These are phyloP conservation scores for Fusarium agapanthi DNA, from an alignment of 2,329 filamentous ascomycete species.

Conservation along the genomic window DNA sequence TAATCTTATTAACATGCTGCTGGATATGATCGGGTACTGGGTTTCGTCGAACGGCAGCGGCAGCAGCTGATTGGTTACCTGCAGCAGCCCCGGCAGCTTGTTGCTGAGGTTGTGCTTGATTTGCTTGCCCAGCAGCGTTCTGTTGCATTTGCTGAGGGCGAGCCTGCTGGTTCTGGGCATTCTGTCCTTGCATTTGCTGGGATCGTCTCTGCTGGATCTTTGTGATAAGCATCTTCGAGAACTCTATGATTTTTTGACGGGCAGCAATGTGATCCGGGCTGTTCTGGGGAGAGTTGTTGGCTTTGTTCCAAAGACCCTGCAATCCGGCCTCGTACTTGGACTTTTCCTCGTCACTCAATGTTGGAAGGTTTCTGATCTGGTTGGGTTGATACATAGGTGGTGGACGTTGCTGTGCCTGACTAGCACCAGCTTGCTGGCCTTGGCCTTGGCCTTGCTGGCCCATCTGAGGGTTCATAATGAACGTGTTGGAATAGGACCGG, in stretches of 20 bases:
- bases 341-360: slow-evolving; percentile 64
- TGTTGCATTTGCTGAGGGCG: slow-evolving; percentile 38
- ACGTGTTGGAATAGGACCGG: background rate
- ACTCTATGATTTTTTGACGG: slow-evolving; percentile 66
- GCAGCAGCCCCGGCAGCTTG: slow-evolving; percentile 14
- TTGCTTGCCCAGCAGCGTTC: slow-evolving; percentile 25
- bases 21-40: slow-evolving; percentile 56
- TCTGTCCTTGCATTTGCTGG: slow-evolving; percentile 45
- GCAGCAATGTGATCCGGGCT: slow-evolving; percentile 60
- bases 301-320: slow-evolving; percentile 61
- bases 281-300: slow-evolving; percentile 57
- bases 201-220: slow-evolving; percentile 58
- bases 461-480: slow-evolving; percentile 40
- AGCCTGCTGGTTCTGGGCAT: slow-evolving; percentile 38
- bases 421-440: slow-evolving; percentile 37
- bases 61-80: slow-evolving; percentile 21
- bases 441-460: slow-evolving; percentile 39
- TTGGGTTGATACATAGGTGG: slow-evolving; percentile 60
- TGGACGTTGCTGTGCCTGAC: slow-evolving; percentile 38
- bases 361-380: slow-evolving; percentile 59
- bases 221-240: slow-evolving; percentile 64
- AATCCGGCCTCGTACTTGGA: slow-evolving; percentile 67
- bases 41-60: slow-evolving; percentile 38
- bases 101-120: slow-evolving; percentile 36
- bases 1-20: slow-evolving; percentile 58